These are phyloP conservation scores for Raffaelea albimanens DNA, from an alignment of 2,329 filamentous ascomycete genomes.

Conservation along the genomic window DNA sequence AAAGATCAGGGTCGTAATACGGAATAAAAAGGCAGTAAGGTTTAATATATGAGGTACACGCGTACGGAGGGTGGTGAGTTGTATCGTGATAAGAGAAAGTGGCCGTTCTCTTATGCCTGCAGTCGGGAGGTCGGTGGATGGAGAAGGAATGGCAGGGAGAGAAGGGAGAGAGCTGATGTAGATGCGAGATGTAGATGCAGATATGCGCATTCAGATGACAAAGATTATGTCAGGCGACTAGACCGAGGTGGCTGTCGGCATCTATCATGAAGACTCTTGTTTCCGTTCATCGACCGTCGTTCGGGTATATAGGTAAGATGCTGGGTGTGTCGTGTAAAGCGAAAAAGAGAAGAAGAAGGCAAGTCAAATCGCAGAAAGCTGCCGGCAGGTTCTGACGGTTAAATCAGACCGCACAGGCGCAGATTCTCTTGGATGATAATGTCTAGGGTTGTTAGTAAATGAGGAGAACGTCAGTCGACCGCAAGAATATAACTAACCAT, in stretches of 20 bases:
- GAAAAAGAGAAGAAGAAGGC: conserved; percentile 11
- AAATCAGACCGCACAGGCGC: conserved; percentile 33
- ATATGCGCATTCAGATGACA: too few relatives aligned
- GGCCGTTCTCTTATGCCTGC: background rate
- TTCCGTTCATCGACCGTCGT: conserved; percentile 5
- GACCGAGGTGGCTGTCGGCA: background rate
- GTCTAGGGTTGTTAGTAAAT: conserved; percentile 53
- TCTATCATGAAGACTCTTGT: conserved; percentile 1
- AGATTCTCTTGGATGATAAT: conserved; percentile 99
- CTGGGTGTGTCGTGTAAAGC: conserved; percentile 1
- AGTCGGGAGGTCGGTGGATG: too few relatives aligned
- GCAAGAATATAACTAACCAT: conserved; percentile 61
- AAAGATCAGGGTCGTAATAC: conserved; percentile 2
- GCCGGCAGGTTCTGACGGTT: conserved; percentile 2
- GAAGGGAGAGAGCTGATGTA: too few relatives aligned
- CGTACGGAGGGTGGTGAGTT: too few relatives aligned
- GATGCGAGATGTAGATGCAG: too few relatives aligned
- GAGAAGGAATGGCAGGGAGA: too few relatives aligned
- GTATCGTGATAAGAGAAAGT: conserved; percentile 21
- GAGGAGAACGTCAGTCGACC: too few relatives aligned
- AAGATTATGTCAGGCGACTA: background rate
- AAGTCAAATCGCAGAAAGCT: conserved; percentile 11
- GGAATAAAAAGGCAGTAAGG: conserved; percentile 17
- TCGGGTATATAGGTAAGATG: conserved; percentile 10
- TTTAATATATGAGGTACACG: background rate